Evolutionary conservation across 208 protist genomes (phyloP).

Genomic region (Tetramitus jugosus): DNA sequence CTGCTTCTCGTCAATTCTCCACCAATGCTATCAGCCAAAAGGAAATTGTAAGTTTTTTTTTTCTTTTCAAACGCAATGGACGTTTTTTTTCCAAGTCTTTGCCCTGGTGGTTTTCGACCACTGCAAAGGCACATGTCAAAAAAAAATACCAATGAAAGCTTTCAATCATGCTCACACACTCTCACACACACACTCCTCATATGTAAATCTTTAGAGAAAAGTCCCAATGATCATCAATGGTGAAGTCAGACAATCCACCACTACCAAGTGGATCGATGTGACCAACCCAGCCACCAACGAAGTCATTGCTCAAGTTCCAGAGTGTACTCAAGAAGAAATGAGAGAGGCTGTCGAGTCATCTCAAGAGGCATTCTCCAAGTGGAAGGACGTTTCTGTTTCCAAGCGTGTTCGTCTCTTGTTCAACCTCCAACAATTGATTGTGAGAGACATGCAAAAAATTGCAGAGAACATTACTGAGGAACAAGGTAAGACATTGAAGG

Average conservation of each 20-base stretch:
- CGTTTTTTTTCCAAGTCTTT: no score
- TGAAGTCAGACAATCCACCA: constrained; percentile 55
- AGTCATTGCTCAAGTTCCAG: constrained; percentile 54
- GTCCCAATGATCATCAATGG: constrained; percentile 68
- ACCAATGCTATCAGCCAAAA: no score
- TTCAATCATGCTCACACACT: no score
- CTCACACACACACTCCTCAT: no score
- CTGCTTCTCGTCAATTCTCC: no score
- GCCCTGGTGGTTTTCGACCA: no score
- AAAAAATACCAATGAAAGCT: no score
- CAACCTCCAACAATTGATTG: constrained; percentile 56
- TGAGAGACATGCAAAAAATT: constrained; percentile 54
- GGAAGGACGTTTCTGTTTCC: constrained; percentile 49
- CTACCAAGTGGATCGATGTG: constrained; percentile 53
- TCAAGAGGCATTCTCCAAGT: constrained; percentile 45
- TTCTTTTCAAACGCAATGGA: no score
- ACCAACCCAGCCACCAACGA: constrained; percentile 63
- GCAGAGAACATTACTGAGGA: constrained; percentile 60
- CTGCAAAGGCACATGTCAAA: no score
- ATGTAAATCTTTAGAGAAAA: background rate
- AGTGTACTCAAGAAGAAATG: constrained; percentile 63
- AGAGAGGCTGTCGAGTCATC: constrained; percentile 47
- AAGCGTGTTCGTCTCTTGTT: constrained; percentile 59
- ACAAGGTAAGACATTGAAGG: constrained; percentile 73
- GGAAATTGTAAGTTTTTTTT: no score